These are phyloP conservation scores for Cicer cuneatum DNA, from an alignment of 306 rosid genomes.

Conservation along the genomic window DNA sequence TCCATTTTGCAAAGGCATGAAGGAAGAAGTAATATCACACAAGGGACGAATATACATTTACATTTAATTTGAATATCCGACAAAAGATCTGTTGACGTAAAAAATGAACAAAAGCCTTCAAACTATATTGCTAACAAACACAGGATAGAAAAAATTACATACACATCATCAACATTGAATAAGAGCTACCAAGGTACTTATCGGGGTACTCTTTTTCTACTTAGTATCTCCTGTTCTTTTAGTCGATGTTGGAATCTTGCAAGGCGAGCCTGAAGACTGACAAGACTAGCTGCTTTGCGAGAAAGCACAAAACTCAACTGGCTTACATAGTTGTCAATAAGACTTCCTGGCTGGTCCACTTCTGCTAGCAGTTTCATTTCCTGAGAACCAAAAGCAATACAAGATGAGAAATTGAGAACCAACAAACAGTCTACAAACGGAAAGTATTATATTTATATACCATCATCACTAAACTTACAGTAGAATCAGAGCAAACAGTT, in stretches of 20 bases:
- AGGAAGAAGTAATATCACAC: slow-evolving; percentile 29
- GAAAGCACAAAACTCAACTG: slow-evolving; percentile 90
- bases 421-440: slow-evolving; percentile 1
- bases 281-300: slow-evolving; percentile 92
- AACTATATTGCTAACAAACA: slow-evolving; percentile 44
- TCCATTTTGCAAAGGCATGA: slow-evolving; percentile 34
- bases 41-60: slow-evolving; percentile 47
- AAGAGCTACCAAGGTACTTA: slow-evolving; percentile 48
- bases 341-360: slow-evolving; percentile 98
- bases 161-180: slow-evolving; percentile 40
- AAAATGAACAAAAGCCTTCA: slow-evolving; percentile 37
- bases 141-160: slow-evolving; percentile 44
- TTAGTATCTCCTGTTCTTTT: slow-evolving; percentile 90
- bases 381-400: slow-evolving; percentile 50
- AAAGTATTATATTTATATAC: background rate
- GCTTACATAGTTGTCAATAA: slow-evolving; percentile 81
- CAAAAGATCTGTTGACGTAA: slow-evolving; percentile 17
- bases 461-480: background rate
- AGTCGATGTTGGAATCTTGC: slow-evolving; percentile 94
- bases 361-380: slow-evolving; percentile 97
- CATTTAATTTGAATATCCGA: slow-evolving; percentile 46
- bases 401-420: slow-evolving; percentile 37
- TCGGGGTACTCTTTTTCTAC: slow-evolving; percentile 89
- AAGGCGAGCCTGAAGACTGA: slow-evolving; percentile 91
- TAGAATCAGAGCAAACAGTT: background rate